Base-by-base conservation (phyloP, 768 basidiomycete species). In the Amanita molliuscula region DNA sequence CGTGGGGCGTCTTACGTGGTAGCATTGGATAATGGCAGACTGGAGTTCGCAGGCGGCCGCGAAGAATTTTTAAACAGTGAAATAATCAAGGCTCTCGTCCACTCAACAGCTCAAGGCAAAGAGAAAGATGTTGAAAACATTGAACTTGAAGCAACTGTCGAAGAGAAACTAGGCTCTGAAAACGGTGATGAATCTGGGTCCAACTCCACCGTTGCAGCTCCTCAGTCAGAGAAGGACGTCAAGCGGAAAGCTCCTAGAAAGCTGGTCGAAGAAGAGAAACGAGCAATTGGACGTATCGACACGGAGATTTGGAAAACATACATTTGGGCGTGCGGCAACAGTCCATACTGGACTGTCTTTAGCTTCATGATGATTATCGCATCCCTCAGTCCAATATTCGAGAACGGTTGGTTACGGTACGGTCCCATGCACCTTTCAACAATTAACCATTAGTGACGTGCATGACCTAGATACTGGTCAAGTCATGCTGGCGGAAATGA, bases 1-100 rank as follows among this genome's bases (percentile, higher is more conserved):
- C 79, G 88, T 1, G 84, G 79, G 26, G 90, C 94, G 1, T 69
- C 67, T 21, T 93, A 90, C 63, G 74, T 97, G 55, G 86, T 95
- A 34, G 82, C 85, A 11, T 72, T 92, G 25, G 88, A 91, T 57
- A 82, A 87, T 58, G 89, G 88, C 26, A 77, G 79, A n/a, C 75
- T 93, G 11, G 67, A 76, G 41, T 95, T 83, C 64, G 72, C 81
- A 51, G 93, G 93, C 28, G 71, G 72, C 53, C 66, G 71, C 29
- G 75, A 81, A 6, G 72, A 65, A 2, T 92, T 93, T 70, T 67
- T 78, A 44, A 62, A 59, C 23, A 84, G 84, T 2, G 73, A 73
- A 6, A 72, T 85, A 15, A 77, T 87, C 63, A 67, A 62, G 31
- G 73, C 70, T 26, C 71, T 91, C 3, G 74, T 84, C 28, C 81